Conservation (phyloP, 768 basidiomycete species). For the Termitomyces sp. region DNA sequence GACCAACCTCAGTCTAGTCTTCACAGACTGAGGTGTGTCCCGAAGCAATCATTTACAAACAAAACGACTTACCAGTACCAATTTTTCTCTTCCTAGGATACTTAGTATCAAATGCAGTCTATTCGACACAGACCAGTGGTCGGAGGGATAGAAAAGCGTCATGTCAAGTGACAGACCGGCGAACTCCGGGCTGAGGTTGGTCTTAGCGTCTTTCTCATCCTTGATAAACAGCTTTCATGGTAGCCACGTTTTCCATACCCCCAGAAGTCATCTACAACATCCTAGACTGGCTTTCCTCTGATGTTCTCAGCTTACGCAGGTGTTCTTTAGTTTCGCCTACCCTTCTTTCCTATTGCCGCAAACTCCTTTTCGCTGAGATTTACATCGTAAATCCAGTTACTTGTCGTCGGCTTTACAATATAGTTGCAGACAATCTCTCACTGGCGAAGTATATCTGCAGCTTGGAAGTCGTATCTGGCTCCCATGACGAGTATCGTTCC, state of each 20-base stretch:
- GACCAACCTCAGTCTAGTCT: too few relatives aligned
- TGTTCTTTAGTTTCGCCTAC: background rate
- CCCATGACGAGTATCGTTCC: conserved; percentile 3
- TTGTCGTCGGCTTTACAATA: background rate
- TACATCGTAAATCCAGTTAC: background rate
- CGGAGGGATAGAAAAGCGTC: too few relatives aligned
- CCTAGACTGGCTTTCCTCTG: background rate
- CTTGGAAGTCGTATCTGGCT: background rate
- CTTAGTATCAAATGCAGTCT: too few relatives aligned
- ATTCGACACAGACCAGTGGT: too few relatives aligned
- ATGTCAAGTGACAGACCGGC: background rate
- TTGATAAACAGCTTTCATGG: background rate
- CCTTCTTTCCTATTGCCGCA: background rate
- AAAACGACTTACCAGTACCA: too few relatives aligned
- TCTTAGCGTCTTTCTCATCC: background rate
- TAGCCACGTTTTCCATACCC: background rate
- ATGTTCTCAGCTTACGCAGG: background rate
- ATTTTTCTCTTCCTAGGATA: too few relatives aligned
- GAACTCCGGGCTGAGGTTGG: background rate
- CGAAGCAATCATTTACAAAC: too few relatives aligned
- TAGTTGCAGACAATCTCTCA: background rate
- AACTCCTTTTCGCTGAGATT: conserved; percentile 1
- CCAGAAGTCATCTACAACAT: background rate
- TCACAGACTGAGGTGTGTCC: too few relatives aligned
- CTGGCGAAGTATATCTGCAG: background rate